phyloP scores from a whole-genome alignment of 345 rosid genomes.

The Trapa bicornis region DNA sequence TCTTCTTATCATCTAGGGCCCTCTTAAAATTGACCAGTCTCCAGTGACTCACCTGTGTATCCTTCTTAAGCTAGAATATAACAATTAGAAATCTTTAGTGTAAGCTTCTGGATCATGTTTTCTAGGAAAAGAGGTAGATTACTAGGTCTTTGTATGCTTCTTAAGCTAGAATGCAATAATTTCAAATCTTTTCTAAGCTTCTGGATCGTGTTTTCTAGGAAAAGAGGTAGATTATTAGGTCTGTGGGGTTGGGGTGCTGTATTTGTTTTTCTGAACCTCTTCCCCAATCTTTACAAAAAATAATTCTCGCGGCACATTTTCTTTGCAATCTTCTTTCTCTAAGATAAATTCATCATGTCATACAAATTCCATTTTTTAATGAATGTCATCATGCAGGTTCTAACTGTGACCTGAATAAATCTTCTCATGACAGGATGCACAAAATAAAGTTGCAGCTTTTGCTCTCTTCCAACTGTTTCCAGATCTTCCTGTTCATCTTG shows the following conservation, averaged over 20 bases:
- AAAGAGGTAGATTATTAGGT: background rate
- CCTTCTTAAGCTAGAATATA: background rate
- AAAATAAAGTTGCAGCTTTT: constrained; percentile 70
- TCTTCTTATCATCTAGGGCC: background rate
- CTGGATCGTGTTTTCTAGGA: background rate
- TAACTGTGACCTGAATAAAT: background rate
- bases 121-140: background rate
- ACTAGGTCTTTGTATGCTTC: background rate
- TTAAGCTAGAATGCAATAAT: background rate
- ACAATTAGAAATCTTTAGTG: background rate
- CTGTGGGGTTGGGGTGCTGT: background rate
- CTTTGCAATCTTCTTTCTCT: background rate
- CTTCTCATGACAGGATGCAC: constrained; percentile 61
- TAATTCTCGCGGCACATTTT: background rate
- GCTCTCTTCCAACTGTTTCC: constrained; percentile 70
- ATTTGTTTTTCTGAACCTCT: background rate
- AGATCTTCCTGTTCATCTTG: constrained; percentile 62
- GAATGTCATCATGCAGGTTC: background rate
- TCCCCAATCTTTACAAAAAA: background rate
- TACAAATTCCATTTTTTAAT: background rate
- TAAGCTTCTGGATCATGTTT: background rate
- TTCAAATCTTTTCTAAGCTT: background rate
- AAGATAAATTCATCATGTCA: background rate
- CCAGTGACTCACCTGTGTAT: background rate
- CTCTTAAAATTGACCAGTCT: background rate